Base-by-base conservation (phyloP, 768 basidiomycete genomes). In the Lactifluus pinguis region DNA sequence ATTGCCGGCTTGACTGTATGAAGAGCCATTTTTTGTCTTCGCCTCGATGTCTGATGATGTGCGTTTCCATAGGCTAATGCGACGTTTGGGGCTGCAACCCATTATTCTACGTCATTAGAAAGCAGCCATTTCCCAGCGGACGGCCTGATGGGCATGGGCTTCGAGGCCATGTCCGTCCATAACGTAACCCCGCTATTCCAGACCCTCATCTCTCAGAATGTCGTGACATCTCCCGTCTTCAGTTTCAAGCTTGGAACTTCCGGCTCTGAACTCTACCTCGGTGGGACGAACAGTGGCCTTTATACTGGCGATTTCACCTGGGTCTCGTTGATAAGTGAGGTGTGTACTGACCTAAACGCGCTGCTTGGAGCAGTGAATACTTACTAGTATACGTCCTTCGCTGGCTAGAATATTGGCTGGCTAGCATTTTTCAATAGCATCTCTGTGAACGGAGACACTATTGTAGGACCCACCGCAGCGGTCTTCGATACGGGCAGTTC, bases 171-270 rank as follows among this genome's bases (percentile, higher is more conserved):
- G 48, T 72, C 70, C 2, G 34, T 11, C 13, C 69, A 58, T 65
- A 66, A 65, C 48, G 55, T 62, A 8, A 47, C 53, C 13, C 68
- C 72, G 4, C 59, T 67, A 54, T 72, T 74, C 67, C 75, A 80
- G 55, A 78, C 76, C 21, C 75, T 83, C 41, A 62, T 79, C 17
- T 66, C 71, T 8, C 71, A 78, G 49, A 70, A 69, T 14, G 59
- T 63, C 41, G 68, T 74, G 2, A 60, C 72, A 7, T 65, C 74
- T 32, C 66, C 74, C 45, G 71, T 76, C 59, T 83, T 84, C 63
- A 75, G 76, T 29, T 76, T 84, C 66, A 79, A 79, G 62, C 71
- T 84, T 49, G 67, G 76, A 10, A 30, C 71, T 17, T 67, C 69
- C 13, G 75, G 73, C 21, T 76, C 79, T 19, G 80, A 82, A 58